A percentile compares a stretch with the other conserved stretches of the same genome.
Conservation (phyloP, 2,329 filamentous ascomycete genomes). For the Dothideomycetes sp. region DNA sequence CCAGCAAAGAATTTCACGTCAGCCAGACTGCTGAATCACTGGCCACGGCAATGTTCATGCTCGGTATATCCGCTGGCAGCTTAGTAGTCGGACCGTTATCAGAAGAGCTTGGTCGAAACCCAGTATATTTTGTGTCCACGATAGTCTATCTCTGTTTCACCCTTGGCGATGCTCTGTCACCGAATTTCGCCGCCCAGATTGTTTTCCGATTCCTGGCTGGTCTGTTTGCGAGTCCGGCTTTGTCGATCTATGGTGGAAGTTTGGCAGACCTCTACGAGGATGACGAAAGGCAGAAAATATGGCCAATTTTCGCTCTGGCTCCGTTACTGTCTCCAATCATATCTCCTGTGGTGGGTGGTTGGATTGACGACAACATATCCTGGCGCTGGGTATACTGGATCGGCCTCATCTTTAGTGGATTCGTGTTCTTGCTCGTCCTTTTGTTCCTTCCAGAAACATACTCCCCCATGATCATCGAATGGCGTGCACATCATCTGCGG, state of each 20-base stretch:
- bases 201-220: conserved; percentile 15
- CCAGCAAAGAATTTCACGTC: conserved; percentile 1
- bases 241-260: conserved; percentile 15
- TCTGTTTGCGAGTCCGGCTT: conserved; percentile 11
- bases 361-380: conserved; percentile 13
- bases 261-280: conserved; percentile 15
- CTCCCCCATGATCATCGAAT: conserved; percentile 24
- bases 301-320: conserved; percentile 14
- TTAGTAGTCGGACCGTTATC: conserved; percentile 1
- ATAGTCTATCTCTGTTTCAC: conserved; percentile 2
- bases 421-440: conserved; percentile 18
- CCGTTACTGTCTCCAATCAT: conserved; percentile 13
- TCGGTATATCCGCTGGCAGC: conserved; percentile 1
- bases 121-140: conserved; percentile 3
- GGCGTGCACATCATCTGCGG: conserved; percentile 23
- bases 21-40: conserved; percentile 3
- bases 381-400: conserved; percentile 33
- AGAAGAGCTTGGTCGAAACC: conserved; percentile 7
- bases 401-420: conserved; percentile 12
- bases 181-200: conserved; percentile 15
- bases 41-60: conserved; percentile 4
- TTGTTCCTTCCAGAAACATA: conserved; percentile 41
- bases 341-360: conserved; percentile 15
- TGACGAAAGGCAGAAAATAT: conserved; percentile 11
- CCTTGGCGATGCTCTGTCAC: conserved; percentile 11